These are phyloP conservation scores for Geranium rotundifolium DNA, from an alignment of 345 rosid species.

Conservation along the genomic window DNA sequence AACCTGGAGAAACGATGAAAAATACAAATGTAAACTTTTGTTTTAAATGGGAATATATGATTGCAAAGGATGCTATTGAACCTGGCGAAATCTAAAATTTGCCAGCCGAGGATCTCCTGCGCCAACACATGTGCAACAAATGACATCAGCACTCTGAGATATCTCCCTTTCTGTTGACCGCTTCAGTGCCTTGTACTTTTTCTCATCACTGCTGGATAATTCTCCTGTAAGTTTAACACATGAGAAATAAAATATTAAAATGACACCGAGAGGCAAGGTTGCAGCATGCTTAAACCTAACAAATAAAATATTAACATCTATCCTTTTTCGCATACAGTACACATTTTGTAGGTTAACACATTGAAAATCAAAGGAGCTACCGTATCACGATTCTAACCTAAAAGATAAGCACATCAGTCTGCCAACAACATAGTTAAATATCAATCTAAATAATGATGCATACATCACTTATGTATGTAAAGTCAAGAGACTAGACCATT, in stretches of 20 bases:
- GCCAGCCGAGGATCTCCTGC: constrained; percentile 98
- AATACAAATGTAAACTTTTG: background rate
- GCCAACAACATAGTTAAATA: too few relatives aligned
- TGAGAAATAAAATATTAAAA: background rate
- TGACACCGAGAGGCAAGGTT: background rate
- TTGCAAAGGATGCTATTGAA: constrained; percentile 9
- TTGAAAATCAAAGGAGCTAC: too few relatives aligned
- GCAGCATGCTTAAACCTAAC: background rate
- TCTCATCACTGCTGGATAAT: constrained; percentile 96
- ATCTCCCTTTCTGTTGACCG: constrained; percentile 96
- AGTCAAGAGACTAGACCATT: too few relatives aligned
- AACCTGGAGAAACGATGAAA: constrained; percentile 38
- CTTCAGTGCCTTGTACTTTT: constrained; percentile 91
- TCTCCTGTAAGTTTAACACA: constrained; percentile 46
- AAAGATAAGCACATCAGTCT: too few relatives aligned
- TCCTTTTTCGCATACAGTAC: too few relatives aligned
- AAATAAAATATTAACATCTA: too few relatives aligned
- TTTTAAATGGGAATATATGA: background rate
- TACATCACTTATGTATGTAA: too few relatives aligned
- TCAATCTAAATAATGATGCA: too few relatives aligned
- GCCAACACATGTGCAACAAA: constrained; percentile 98
- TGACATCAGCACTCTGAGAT: constrained; percentile 99
- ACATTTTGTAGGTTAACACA: too few relatives aligned
- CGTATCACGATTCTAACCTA: too few relatives aligned
- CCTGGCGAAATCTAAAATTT: constrained; percentile 99